Percentiles rank a stretch among this genome's conserved stretches.
Evolutionary conservation across 352 stramenopile species (phyloP).

Genomic region (Globisporangium splendens): DNA sequence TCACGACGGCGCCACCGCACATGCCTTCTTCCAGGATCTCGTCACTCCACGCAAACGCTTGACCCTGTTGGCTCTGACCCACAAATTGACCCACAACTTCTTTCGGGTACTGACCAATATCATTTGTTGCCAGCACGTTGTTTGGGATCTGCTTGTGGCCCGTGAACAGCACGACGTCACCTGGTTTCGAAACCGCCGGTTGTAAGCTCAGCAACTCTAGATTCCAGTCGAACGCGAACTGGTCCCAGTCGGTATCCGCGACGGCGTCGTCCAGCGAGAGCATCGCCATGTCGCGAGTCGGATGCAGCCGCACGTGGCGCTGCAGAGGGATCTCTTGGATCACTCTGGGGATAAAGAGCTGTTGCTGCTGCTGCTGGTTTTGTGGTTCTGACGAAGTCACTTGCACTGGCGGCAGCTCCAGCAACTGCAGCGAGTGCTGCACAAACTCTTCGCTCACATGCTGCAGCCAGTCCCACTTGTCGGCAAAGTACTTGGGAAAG

Average conservation of each 20-base stretch:
- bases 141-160: conserved; percentile 39
- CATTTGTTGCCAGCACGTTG: conserved; percentile 8
- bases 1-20: conserved; percentile 70
- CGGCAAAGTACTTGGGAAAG: conserved; percentile 69
- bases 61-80: conserved; percentile 44
- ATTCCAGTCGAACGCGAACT: conserved; percentile 13
- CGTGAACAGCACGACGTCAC: conserved; percentile 47
- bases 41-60: conserved; percentile 74
- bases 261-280: conserved; percentile 39
- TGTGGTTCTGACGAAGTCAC: not conserved
- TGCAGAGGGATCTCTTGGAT: conserved; percentile 55
- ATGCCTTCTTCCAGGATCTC: conserved; percentile 78
- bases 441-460: conserved; percentile 76
- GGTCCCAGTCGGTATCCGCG: conserved; percentile 18
- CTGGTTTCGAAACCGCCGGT: conserved; percentile 16
- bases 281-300: conserved; percentile 55
- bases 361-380: not conserved
- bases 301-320: conserved; percentile 48
- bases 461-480: conserved; percentile 84
- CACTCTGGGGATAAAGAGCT: conserved; percentile 26
- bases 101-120: conserved; percentile 39
- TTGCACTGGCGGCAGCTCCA: conserved; percentile 26
- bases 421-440: conserved; percentile 62
- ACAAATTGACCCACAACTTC: conserved; percentile 57
- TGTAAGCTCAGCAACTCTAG: conserved; percentile 39